Evolutionary conservation across 2,329 filamentous ascomycete species (phyloP).

Genomic region (Aureobasidium sp.): DNA sequence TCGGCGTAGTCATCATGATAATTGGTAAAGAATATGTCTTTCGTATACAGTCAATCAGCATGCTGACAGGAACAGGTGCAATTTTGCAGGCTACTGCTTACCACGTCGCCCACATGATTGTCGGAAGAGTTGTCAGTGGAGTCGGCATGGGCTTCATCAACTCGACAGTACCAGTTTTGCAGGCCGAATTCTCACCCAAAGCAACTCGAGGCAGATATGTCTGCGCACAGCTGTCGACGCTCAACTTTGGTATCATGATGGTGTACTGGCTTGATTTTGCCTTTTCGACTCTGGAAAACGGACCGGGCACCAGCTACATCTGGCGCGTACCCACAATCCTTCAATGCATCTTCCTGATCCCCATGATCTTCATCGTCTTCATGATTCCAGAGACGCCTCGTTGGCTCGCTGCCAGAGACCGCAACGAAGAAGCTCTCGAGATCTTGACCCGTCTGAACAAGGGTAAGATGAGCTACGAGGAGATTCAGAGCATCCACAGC

Average conservation of each 20-base stretch:
- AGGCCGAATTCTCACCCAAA: conserved; percentile 33
- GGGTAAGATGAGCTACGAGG: conserved; percentile 20
- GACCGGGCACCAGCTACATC: conserved; percentile 24
- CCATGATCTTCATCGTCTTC: conserved; percentile 35
- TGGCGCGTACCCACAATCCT: conserved; percentile 37
- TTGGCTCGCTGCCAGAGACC: conserved; percentile 49
- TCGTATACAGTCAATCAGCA: too few relatives aligned
- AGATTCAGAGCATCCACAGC: conserved; percentile 19
- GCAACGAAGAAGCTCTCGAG: conserved; percentile 47
- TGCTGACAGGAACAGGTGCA: conserved; percentile 20
- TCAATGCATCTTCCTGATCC: conserved; percentile 33
- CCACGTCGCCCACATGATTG: conserved; percentile 19
- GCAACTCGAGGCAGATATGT: conserved; percentile 31
- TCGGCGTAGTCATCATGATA: conserved; percentile 37
- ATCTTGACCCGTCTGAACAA: conserved; percentile 41
- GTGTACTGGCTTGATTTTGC: conserved; percentile 41
- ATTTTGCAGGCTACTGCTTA: conserved; percentile 19
- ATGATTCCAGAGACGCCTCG: conserved; percentile 48
- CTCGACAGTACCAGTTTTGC: conserved; percentile 36
- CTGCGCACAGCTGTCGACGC: conserved; percentile 39
- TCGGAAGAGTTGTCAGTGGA: conserved; percentile 20
- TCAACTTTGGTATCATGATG: conserved; percentile 39
- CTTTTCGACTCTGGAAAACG: conserved; percentile 24
- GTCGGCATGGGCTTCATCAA: conserved; percentile 27
- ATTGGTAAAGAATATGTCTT: conserved; percentile 10